Conservation (phyloP, 2,329 filamentous ascomycete genomes). For the Celoporthe dispersa region DNA sequence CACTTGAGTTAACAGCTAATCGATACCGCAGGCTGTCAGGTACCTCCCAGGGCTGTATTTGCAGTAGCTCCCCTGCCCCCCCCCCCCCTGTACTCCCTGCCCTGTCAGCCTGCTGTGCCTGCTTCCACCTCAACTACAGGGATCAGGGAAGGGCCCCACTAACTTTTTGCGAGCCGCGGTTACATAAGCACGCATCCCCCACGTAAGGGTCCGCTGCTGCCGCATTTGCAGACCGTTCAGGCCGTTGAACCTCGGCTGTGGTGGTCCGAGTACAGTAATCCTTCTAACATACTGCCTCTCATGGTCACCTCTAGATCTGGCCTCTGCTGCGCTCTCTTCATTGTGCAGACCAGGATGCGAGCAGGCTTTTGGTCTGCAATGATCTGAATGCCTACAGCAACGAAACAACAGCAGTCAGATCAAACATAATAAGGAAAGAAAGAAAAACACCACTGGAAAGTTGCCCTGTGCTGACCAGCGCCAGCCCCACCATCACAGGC, state of each 20-base stretch:
- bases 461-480: neutral
- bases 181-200: neutral
- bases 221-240: neutral
- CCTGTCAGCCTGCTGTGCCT: neutral
- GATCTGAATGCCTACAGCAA: neutral
- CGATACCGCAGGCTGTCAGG: constrained; percentile 7
- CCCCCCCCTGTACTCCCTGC: neutral
- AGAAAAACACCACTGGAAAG: neutral
- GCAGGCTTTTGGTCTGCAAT: neutral
- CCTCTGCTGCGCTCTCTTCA: neutral
- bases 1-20: constrained; percentile 20
- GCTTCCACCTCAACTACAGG: neutral
- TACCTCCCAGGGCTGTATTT: neutral
- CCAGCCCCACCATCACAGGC: neutral
- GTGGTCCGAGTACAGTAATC: neutral
- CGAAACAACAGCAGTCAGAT: neutral
- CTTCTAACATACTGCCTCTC: neutral
- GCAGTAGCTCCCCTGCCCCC: neutral
- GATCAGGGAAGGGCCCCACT: neutral
- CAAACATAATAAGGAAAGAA: neutral
- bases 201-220: neutral
- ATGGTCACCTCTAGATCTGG: neutral
- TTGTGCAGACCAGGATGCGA: neutral
- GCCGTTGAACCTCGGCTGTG: constrained; percentile 2
- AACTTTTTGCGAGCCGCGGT: neutral